These are phyloP conservation scores for Rhodomyrtus tomentosa DNA, from an alignment of 345 rosid species.

Conservation along the genomic window DNA sequence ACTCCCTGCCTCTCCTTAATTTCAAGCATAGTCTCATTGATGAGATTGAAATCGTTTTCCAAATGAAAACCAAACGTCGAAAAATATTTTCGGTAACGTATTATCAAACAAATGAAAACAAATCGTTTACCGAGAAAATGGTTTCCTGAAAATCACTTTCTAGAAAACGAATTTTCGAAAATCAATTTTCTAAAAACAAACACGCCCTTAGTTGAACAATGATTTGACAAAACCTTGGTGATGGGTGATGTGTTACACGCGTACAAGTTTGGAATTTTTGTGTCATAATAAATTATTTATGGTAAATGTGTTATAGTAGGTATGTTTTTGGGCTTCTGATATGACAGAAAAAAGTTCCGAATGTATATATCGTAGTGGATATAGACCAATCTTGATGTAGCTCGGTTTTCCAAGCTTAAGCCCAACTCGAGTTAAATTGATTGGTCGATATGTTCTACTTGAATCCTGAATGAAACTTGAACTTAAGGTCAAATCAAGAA, in stretches of 20 bases:
- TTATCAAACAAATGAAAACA: no score
- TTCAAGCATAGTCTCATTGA: no score
- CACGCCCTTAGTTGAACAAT: neutral
- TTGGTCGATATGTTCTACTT: neutral
- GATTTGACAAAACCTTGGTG: neutral
- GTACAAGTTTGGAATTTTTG: accelerated
- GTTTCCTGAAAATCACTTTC: no score
- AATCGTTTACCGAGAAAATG: no score
- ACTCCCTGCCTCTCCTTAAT: no score
- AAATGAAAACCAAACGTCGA: no score
- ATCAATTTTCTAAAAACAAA: no score
- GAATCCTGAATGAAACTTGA: neutral
- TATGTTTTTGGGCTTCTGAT: neutral
- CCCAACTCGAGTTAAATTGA: neutral
- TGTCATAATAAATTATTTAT: no score
- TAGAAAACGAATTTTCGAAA: no score
- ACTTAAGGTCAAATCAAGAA: neutral
- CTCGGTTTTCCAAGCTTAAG: neutral
- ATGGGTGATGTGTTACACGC: accelerated
- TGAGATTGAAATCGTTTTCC: no score
- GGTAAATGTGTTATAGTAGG: neutral
- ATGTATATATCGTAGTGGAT: neutral
- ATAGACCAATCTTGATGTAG: neutral
- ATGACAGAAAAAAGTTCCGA: no score
- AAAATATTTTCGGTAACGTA: no score